Evolutionary conservation across 257 asterid genomes (phyloP).

Genomic region (Capsicum baccatum): DNA sequence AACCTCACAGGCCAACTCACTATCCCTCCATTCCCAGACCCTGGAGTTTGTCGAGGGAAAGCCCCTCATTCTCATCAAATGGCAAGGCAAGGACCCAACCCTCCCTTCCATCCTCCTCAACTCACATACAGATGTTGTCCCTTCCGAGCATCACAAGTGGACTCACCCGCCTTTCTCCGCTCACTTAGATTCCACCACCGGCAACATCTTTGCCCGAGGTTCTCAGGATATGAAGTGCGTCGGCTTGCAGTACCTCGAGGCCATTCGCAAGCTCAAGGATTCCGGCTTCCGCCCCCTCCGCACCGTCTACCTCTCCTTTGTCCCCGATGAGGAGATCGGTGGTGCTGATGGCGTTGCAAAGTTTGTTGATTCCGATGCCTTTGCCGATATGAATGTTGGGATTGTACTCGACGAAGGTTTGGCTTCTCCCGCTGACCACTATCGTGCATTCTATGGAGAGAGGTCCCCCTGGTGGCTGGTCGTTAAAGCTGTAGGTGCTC

Average conservation of each 20-base stretch:
- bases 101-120: conserved; percentile 90
- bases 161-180: conserved; percentile 81
- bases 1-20: conserved; percentile 66
- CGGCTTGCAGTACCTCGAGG: conserved; percentile 87
- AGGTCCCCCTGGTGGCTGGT: conserved; percentile 90
- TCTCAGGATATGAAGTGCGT: conserved; percentile 99
- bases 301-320: conserved; percentile 74
- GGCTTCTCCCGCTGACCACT: conserved; percentile 69
- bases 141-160: conserved; percentile 88
- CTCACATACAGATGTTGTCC: conserved; percentile 96
- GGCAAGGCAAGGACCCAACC: conserved; percentile 70
- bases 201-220: conserved; percentile 88
- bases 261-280: conserved; percentile 73
- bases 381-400: conserved; percentile 80
- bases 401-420: conserved; percentile 91
- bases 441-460: conserved; percentile 83
- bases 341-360: conserved; percentile 86
- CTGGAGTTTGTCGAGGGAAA: conserved; percentile 71
- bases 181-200: conserved; percentile 62
- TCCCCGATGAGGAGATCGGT: conserved; percentile 99
- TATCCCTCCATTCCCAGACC: conserved; percentile 59
- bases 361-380: conserved; percentile 70
- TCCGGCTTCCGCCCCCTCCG: conserved; percentile 73
- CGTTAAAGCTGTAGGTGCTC: conserved; percentile 82
- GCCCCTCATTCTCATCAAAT: conserved; percentile 75